Percentiles rank a stretch among this genome's conserved stretches.
Evolutionary conservation across 805 yeast genomes (phyloP).

Genomic region (Yamadazyma olivae): DNA sequence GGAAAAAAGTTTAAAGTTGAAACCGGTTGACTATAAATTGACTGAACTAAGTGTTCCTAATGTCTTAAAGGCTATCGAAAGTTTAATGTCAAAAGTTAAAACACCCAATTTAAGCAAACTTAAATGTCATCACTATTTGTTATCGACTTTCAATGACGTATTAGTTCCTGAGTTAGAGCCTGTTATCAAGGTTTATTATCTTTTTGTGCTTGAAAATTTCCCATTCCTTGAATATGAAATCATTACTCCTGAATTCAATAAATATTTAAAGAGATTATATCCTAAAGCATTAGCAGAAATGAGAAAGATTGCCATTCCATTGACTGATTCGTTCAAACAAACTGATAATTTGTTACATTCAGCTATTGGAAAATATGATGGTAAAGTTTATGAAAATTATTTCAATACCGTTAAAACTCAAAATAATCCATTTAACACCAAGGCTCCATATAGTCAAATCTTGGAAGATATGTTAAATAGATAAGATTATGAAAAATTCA

Average conservation of each 20-base stretch:
- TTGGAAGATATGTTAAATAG: constrained; percentile 34
- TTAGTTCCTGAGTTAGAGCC: constrained; percentile 49
- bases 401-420: constrained; percentile 48
- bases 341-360: constrained; percentile 81
- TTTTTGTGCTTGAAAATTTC: constrained; percentile 62
- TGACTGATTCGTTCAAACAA: constrained; percentile 81
- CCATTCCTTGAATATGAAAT: constrained; percentile 57
- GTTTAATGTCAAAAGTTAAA: constrained; percentile 38
- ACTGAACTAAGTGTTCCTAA: constrained; percentile 21
- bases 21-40: constrained; percentile 20
- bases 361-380: constrained; percentile 76
- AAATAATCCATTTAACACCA: constrained; percentile 51
- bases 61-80: constrained; percentile 33
- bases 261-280: not conserved
- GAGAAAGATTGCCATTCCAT: constrained; percentile 68
- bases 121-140: constrained; percentile 48
- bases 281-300: constrained; percentile 19
- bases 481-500: too few relatives aligned
- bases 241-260: constrained; percentile 6
- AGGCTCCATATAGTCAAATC: constrained; percentile 57
- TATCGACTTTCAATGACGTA: constrained; percentile 37
- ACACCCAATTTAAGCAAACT: constrained; percentile 45
- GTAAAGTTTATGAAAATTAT: constrained; percentile 81
- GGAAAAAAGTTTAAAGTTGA: constrained; percentile 55
- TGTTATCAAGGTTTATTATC: constrained; percentile 54